A percentile compares a stretch with the other conserved stretches of the same genome.
Conservation (phyloP, 495 filamentous ascomycete genomes). For the Hypoxylon crocopeplum region DNA sequence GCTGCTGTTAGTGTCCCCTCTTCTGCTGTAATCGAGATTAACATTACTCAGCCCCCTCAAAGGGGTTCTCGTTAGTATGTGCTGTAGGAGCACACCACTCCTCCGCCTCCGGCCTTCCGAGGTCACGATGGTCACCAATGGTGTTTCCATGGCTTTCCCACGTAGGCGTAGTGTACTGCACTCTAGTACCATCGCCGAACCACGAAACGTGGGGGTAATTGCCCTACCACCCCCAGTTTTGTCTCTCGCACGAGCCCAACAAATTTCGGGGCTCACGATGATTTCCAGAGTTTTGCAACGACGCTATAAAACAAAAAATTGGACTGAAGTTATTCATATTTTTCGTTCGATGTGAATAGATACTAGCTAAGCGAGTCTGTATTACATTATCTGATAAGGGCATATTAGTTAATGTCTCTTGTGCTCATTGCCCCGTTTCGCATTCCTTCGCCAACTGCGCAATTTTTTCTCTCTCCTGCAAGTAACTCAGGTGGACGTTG, state of each 20-base stretch:
- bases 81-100: too few relatives aligned
- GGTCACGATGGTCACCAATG: conserved; percentile 33
- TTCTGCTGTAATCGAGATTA: background rate
- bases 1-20: too few relatives aligned
- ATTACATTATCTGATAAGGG: conserved; percentile 30
- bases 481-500: background rate
- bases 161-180: background rate
- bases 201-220: background rate
- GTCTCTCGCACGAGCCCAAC: conserved; percentile 3
- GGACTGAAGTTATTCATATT: too few relatives aligned
- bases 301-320: background rate
- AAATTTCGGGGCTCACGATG: conserved; percentile 26
- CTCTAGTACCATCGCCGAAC: background rate
- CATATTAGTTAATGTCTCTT: conserved; percentile 1
- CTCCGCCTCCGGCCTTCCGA: conserved; percentile 34
- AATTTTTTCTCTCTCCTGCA: conserved; percentile 3
- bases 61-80: too few relatives aligned
- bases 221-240: background rate
- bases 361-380: conserved; percentile 20
- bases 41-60: background rate
- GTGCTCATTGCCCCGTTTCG: conserved; percentile 4
- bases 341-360: too few relatives aligned
- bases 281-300: conserved; percentile 7
- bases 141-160: conserved; percentile 1
- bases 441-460: conserved; percentile 14